Evolutionary conservation across 2,329 filamentous ascomycete species (phyloP).

Genomic region (Claviceps digitariae): DNA sequence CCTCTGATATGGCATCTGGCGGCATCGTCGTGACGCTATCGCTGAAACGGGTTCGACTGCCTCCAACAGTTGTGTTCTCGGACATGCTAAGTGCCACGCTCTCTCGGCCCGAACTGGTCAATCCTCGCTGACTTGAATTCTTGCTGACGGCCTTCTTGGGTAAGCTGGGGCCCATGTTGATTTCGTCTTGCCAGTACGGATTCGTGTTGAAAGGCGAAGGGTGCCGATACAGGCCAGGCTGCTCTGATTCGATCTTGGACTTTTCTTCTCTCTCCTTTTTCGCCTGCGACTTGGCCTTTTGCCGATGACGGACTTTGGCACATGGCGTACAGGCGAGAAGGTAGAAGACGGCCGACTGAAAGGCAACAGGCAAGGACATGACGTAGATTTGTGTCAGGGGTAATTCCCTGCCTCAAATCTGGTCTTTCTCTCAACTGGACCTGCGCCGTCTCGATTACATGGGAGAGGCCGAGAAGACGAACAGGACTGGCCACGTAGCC

Average conservation of each 20-base stretch:
- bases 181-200: slow-evolving; percentile 79
- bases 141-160: slow-evolving; percentile 48
- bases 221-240: slow-evolving; percentile 64
- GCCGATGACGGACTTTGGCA: slow-evolving; percentile 53
- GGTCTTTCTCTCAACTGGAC: slow-evolving; percentile 5
- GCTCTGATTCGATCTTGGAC: slow-evolving; percentile 49
- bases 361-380: slow-evolving; percentile 40
- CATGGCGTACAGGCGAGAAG: slow-evolving; percentile 69
- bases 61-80: slow-evolving; percentile 24
- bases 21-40: slow-evolving; percentile 16
- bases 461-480: slow-evolving; percentile 3
- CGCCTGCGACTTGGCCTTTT: slow-evolving; percentile 58
- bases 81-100: slow-evolving; percentile 31
- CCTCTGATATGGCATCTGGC: slow-evolving; percentile 30
- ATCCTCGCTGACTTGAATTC: slow-evolving; percentile 44
- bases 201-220: slow-evolving; percentile 77
- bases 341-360: slow-evolving; percentile 70
- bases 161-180: slow-evolving; percentile 63
- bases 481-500: background rate
- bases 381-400: slow-evolving; percentile 6
- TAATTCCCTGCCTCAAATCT: slow-evolving; percentile 1
- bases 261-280: slow-evolving; percentile 54
- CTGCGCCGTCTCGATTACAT: slow-evolving; percentile 7
- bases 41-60: slow-evolving; percentile 21
- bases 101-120: slow-evolving; percentile 44